Conservation (phyloP, 75 land plant species). For the Cunninghamia lanceolata region DNA sequence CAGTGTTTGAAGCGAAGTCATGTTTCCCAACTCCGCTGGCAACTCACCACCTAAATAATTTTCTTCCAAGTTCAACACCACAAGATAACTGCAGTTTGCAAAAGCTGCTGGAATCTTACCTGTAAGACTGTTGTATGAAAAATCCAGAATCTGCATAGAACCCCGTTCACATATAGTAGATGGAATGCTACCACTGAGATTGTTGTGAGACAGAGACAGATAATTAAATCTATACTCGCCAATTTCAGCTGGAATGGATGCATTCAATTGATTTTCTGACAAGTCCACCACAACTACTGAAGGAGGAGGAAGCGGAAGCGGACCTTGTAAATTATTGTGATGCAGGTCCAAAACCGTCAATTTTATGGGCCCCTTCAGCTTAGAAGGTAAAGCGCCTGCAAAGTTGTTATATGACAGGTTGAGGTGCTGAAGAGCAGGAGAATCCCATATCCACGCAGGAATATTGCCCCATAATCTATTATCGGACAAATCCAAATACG, state of each 20-base stretch:
- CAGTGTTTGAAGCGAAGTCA: neutral
- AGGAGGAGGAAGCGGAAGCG: neutral
- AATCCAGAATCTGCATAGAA: slow-evolving; percentile 27
- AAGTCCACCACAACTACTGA: neutral
- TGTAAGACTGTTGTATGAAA: slow-evolving; percentile 33
- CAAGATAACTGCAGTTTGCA: neutral
- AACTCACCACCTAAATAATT: slow-evolving; percentile 37
- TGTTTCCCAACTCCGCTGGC: slow-evolving; percentile 20
- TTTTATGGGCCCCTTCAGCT: neutral
- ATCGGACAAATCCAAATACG: neutral
- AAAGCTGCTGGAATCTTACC: slow-evolving; percentile 32
- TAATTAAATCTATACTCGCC: neutral
- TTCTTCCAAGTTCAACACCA: slow-evolving; percentile 26
- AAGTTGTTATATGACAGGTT: neutral
- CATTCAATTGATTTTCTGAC: slow-evolving; percentile 8
- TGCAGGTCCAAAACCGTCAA: neutral
- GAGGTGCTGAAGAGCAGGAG: neutral
- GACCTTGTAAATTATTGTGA: neutral
- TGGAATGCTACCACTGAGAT: slow-evolving; percentile 37
- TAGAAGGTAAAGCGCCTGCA: neutral
- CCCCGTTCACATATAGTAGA: slow-evolving; percentile 28
- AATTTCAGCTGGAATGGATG: slow-evolving; percentile 13
- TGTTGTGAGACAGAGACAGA: slow-evolving; percentile 35
- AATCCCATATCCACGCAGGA: neutral
- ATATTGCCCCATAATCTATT: neutral